Evolutionary conservation across 495 filamentous ascomycete species (phyloP).

Genomic region (Daldinia caldariorum): DNA sequence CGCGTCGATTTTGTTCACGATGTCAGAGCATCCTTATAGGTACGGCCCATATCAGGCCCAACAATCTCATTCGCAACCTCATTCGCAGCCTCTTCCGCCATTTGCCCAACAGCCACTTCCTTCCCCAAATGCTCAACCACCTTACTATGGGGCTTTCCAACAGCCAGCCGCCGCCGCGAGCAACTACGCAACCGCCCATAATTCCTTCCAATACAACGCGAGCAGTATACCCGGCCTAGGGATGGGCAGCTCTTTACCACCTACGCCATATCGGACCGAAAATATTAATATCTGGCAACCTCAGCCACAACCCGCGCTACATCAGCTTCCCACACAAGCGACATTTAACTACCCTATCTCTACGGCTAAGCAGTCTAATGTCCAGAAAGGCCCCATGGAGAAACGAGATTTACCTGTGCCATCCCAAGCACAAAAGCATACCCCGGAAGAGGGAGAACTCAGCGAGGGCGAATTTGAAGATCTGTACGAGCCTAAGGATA

Average conservation of each 20-base stretch:
- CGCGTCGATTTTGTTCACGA: constrained; percentile 30
- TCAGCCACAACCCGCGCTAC: constrained; percentile 13
- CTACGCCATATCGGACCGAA: constrained; percentile 13
- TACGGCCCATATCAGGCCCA: constrained; percentile 50
- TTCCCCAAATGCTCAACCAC: constrained; percentile 25
- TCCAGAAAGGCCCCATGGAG: not conserved
- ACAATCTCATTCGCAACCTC: constrained; percentile 38
- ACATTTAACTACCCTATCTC: constrained; percentile 3
- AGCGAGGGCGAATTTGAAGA: constrained; percentile 70
- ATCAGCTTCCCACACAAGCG: constrained; percentile 12
- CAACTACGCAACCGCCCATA: constrained; percentile 46
- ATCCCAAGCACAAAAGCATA: constrained; percentile 16
- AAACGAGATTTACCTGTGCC: not conserved
- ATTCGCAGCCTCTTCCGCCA: constrained; percentile 31
- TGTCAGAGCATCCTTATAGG: constrained; percentile 53
- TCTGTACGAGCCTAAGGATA: constrained; percentile 53
- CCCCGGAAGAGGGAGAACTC: constrained; percentile 77
- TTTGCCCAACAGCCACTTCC: constrained; percentile 43
- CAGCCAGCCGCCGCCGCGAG: constrained; percentile 16
- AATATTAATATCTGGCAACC: constrained; percentile 26
- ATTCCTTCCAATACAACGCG: constrained; percentile 53
- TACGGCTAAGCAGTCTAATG: constrained; percentile 14
- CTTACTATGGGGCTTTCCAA: constrained; percentile 39
- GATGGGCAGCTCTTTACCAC: constrained; percentile 36
- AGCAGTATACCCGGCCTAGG: constrained; percentile 56